Base-by-base conservation (phyloP, 2,329 filamentous ascomycete species). In the Fusarium devonianum region DNA sequence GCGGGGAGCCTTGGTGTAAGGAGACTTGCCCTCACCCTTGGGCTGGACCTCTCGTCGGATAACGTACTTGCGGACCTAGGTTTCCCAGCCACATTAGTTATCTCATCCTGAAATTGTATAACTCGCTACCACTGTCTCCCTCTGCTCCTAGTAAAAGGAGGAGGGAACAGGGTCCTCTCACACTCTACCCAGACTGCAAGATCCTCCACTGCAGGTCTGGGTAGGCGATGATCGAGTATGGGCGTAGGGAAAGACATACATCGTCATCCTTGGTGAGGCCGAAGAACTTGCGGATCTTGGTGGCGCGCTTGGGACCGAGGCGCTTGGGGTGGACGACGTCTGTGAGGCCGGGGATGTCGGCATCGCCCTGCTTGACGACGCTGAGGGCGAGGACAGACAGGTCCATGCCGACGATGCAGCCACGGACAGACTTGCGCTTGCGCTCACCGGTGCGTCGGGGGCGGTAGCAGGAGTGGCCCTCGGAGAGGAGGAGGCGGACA, bases 261-360 rank as follows among this genome's bases (percentile, higher is more conserved):
- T 99, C 94, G 85, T 99, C 94, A 88, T 97, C 92, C 92, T 97
- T 97, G 90, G 88, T 93, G 86, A 99, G 90, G 83, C 91, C 88
- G 84, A 97, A 99, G 89, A 99, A 99, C 78, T 87, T 89, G 80
- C 93, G 91, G 83, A 99, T 97, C 92, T 97, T 99, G 83, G 92
- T 96, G 75, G 94, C 94, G 75, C 94, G 90, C 92, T 99, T 99
- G 83, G 94, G 94, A 71, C 94, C 94, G 75, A 99, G 90, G 73
- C 94, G 90, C 90, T 99, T 99, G 79, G 94, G 94, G 85, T 96
- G 90, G 75, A 97, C 92, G 77, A 89, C 86, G 79, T 99, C 94
- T 83, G 94, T 99, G 67, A 99, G 82, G 73, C 94, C 94, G 77
- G 94, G 93, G 75, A 99, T 88, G 59, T 97, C 93, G 68, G 74